Conservation (phyloP, 176 grass and related monocot genomes). For the Avena eriantha region DNA sequence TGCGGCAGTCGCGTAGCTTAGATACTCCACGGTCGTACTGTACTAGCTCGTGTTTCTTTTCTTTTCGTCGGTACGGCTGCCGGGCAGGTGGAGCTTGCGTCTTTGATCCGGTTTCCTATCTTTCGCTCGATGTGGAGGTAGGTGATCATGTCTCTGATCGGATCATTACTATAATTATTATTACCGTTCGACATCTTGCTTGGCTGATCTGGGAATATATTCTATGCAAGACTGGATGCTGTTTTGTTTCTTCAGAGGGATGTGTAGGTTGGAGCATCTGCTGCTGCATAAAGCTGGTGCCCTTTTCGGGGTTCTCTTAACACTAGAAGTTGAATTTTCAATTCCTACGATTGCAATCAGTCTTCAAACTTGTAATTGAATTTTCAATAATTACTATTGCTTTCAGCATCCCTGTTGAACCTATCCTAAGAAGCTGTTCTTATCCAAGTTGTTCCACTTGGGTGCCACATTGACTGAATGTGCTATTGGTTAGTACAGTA, state of each 20-base stretch:
- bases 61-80: neutral
- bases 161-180: neutral
- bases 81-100: conserved; percentile 6
- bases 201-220: conserved; percentile 7
- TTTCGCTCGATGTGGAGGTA: neutral
- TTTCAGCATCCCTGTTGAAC: neutral
- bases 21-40: neutral
- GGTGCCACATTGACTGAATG: conserved; percentile 2
- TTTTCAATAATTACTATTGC: neutral
- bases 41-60: neutral
- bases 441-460: conserved; percentile 32
- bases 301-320: neutral
- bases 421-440: conserved; percentile 28
- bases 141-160: neutral
- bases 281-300: neutral
- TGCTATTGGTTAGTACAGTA: neutral
- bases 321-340: neutral
- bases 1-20: conserved; percentile 15
- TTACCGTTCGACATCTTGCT: neutral
- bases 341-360: neutral
- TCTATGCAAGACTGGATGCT: neutral
- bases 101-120: conserved; percentile 22
- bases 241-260: neutral
- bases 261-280: conserved; percentile 14
- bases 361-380: neutral